Base-by-base conservation (phyloP, 164 flowering plant genomes). In the Hamamelis virginiana region DNA sequence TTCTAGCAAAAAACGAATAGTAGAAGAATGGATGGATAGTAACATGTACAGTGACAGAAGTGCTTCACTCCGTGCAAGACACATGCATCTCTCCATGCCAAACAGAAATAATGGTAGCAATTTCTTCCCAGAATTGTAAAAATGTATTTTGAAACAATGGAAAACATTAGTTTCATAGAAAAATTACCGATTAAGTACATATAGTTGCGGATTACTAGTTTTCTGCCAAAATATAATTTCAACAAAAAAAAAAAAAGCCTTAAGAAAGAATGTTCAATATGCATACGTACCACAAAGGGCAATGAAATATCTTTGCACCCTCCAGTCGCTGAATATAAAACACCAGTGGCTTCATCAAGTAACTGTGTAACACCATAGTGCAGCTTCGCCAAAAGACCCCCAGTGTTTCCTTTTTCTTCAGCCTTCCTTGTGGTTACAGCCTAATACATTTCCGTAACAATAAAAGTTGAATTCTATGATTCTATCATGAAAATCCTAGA, bases 391-490 rank as follows among this genome's bases (percentile, higher is more conserved):
- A 90, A 75, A 63, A 90, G 86, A 66, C 78, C 68, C 9, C 13
- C 66, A 22, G 79, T 65, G 52, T 67, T 84, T 56, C 82, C 84
- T 44, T 72, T 88, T 66, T 82, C 87, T 79, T 87, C 92, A 25
- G 92, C 91, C 73, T 75, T 83, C 75, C 62, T 87, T 65, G 75
- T 69, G 9, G 86, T 75, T 41, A 87, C 90, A 62, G 85, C 87
- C 92, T 90, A 67, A 41, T 15, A 52, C 27, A 71, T 59, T 52
- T 65, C 19, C 41, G 47, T 67, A 28, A 58, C 23, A 44, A 25
- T 22, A 25, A 57, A 25, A 57, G 3, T 13, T 3, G 9, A 25
- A 57, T 33, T 8, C 60, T 57, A 25, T 26, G 33, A 57, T 15
- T 57, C 18, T 57, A 15, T 57, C 6, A 23, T 14, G 5, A 25